These are phyloP conservation scores for Schizosaccharomyces octosporus DNA, from an alignment of 805 yeast species.

Conservation along the genomic window DNA sequence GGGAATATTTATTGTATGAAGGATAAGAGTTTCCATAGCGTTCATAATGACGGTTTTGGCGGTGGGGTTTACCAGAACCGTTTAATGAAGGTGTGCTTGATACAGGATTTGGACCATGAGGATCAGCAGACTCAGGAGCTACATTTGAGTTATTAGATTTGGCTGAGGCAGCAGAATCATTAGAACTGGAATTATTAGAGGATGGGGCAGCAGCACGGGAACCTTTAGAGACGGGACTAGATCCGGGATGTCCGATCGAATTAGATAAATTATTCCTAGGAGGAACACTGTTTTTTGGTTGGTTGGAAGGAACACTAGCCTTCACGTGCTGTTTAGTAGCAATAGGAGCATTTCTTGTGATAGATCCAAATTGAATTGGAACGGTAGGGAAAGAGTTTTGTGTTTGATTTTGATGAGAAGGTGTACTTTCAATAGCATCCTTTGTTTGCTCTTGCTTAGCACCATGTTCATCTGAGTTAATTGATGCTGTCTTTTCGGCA, in stretches of 20 bases:
- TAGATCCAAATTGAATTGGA: slow-evolving; percentile 8
- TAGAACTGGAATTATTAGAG: background rate
- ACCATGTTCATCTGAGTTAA: no score
- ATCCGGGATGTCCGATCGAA: background rate
- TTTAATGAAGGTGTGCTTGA: background rate
- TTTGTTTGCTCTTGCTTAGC: no score
- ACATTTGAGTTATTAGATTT: background rate
- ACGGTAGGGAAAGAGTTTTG: background rate
- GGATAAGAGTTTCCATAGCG: background rate
- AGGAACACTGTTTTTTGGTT: background rate
- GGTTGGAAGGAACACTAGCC: background rate
- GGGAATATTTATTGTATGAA: background rate
- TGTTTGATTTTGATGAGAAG: background rate
- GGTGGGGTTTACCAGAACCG: background rate
- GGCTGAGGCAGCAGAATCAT: background rate
- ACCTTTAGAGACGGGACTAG: background rate
- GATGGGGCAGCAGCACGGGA: background rate
- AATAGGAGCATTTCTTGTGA: slow-evolving; percentile 3
- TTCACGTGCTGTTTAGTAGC: background rate
- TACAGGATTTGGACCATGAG: background rate
- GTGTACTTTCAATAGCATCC: background rate
- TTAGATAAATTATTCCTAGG: background rate
- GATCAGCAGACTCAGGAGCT: background rate
- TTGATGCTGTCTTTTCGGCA: background rate
- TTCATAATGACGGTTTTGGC: background rate